A percentile compares a stretch with the other conserved stretches of the same genome.
Evolutionary conservation across 768 basidiomycete genomes (phyloP).

Genomic region (Wakefieldia striispora): DNA sequence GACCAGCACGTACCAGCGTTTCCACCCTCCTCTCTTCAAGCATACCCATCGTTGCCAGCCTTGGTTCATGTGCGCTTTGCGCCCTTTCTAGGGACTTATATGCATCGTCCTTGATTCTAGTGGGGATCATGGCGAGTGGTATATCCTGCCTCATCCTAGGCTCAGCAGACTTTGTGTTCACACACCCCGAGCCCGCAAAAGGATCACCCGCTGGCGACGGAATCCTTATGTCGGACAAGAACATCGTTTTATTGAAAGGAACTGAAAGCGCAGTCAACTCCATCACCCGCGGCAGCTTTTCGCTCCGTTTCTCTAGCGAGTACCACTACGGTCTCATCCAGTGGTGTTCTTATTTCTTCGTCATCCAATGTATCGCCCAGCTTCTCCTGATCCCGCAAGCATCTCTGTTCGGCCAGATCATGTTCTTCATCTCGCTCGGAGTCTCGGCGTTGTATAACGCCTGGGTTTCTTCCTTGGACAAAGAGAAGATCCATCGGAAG

Average conservation of each 20-base stretch:
- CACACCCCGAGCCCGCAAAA: conserved; percentile 23
- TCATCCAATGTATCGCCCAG: conserved; percentile 26
- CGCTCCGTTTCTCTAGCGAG: conserved; percentile 18
- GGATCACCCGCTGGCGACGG: conserved; percentile 30
- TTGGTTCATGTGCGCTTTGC: conserved; percentile 19
- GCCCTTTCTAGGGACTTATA: conserved; percentile 24
- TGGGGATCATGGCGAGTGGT: conserved; percentile 32
- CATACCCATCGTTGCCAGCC: conserved; percentile 22
- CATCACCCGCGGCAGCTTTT: conserved; percentile 28
- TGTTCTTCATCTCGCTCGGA: conserved; percentile 29
- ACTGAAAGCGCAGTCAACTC: conserved; percentile 27
- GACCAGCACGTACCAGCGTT: not conserved
- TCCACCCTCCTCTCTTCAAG: conserved; percentile 8
- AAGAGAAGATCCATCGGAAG: conserved; percentile 14
- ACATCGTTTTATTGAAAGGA: conserved; percentile 28
- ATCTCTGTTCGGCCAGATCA: conserved; percentile 27
- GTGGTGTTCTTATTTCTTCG: conserved; percentile 21
- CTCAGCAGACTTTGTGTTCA: conserved; percentile 22
- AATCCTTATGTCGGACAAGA: conserved; percentile 16
- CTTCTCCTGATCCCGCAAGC: conserved; percentile 30
- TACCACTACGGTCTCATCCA: conserved; percentile 12
- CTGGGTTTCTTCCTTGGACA: conserved; percentile 32
- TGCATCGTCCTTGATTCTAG: conserved; percentile 26
- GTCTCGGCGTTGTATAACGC: conserved; percentile 27
- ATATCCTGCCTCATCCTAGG: conserved; percentile 24